Percentiles rank a stretch among this genome's conserved stretches.
phyloP scores from a whole-genome alignment of 2,329 filamentous ascomycete species.

The Apiospora malaysiana region DNA sequence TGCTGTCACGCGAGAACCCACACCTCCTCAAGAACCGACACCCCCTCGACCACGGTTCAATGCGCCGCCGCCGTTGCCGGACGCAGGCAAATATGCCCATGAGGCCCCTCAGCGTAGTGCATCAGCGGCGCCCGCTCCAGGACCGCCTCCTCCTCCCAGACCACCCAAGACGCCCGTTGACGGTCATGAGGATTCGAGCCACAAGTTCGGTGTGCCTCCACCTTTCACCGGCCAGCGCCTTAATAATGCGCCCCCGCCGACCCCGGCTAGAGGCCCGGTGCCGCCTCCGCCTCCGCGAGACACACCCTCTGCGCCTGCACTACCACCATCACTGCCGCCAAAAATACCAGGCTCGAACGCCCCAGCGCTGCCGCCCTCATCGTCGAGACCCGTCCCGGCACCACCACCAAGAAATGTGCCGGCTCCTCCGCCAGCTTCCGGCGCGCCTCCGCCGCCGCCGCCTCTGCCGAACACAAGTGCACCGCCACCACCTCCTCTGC shows the following conservation, averaged over 20 bases:
- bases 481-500: conserved; percentile 30
- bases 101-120: conserved; percentile 50
- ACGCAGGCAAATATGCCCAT: conserved; percentile 86
- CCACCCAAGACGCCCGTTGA: conserved; percentile 76
- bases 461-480: conserved; percentile 25
- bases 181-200: conserved; percentile 54
- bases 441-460: conserved; percentile 37
- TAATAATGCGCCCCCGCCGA: conserved; percentile 71
- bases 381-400: conserved; percentile 57
- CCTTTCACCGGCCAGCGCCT: conserved; percentile 72
- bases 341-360: conserved; percentile 52
- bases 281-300: conserved; percentile 71
- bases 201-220: conserved; percentile 79
- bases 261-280: conserved; percentile 72
- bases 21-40: conserved; percentile 72
- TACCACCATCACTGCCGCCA: conserved; percentile 53
- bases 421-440: conserved; percentile 40
- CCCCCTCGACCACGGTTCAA: conserved; percentile 76
- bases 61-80: conserved; percentile 85
- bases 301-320: conserved; percentile 46
- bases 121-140: conserved; percentile 58
- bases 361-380: conserved; percentile 56
- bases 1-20: conserved; percentile 48
- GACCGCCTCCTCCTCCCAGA: conserved; percentile 70
- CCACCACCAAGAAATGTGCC: conserved; percentile 57